Percentiles rank a stretch among this genome's conserved stretches.
These are phyloP conservation scores for Epichloe brachyelytri DNA, from an alignment of 2,329 filamentous ascomycete species.

Conservation along the genomic window DNA sequence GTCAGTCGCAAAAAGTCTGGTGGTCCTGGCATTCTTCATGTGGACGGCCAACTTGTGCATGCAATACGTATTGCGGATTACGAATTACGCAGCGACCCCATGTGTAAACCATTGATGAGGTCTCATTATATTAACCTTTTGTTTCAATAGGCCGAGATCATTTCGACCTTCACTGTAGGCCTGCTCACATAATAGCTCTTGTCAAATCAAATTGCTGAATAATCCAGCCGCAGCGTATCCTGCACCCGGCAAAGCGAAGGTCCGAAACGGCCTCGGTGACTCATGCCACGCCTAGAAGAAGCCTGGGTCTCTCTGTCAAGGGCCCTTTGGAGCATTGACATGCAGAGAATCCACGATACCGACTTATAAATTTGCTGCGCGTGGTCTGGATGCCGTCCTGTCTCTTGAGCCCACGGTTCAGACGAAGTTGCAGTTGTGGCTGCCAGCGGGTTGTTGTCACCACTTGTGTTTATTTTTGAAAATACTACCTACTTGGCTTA, in stretches of 20 bases:
- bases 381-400: not conserved
- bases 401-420: not conserved
- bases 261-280: not conserved
- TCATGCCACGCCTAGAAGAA: not conserved
- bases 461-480: not conserved
- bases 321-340: not conserved
- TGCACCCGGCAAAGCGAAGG: not conserved
- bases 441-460: not conserved
- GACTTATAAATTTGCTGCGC: too few species aligned
- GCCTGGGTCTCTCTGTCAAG: not conserved
- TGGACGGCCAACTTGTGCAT: too few species aligned
- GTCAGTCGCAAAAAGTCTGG: too few species aligned
- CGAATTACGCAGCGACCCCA: too few species aligned
- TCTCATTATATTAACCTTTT: too few species aligned
- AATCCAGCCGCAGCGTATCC: not conserved
- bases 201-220: not conserved
- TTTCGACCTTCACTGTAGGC: too few species aligned
- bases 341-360: too few species aligned
- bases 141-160: too few species aligned
- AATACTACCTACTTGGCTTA: not conserved
- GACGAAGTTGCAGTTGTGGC: not conserved
- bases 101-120: too few species aligned
- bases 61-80: too few species aligned
- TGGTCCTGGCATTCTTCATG: too few species aligned
- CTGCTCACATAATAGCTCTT: not conserved